Conservation (phyloP, 73 alveolate species). For the Breviolum minutum region DNA sequence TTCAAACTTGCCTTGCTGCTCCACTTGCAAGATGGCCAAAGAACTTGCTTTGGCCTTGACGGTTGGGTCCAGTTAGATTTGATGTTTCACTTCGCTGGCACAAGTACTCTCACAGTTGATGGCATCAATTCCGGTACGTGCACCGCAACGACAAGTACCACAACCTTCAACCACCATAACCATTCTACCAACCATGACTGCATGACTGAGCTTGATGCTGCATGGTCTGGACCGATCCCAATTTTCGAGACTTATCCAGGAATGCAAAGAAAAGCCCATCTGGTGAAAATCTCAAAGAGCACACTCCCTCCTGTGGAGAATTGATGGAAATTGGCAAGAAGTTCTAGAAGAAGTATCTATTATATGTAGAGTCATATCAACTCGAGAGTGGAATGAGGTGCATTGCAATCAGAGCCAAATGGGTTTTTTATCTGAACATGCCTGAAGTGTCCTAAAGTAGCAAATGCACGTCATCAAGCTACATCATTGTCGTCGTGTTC, state of each 20-base stretch:
- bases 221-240: slow-evolving; percentile 82
- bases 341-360: too few relatives aligned
- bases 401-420: too few relatives aligned
- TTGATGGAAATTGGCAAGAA: too few relatives aligned
- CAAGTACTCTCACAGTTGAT: not conserved
- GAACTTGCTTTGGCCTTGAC: slow-evolving; percentile 51
- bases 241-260: slow-evolving; percentile 10
- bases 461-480: too few relatives aligned
- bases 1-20: slow-evolving; percentile 45
- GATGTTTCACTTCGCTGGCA: not conserved
- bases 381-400: too few relatives aligned
- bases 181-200: too few relatives aligned
- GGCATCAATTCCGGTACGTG: not conserved
- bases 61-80: not conserved
- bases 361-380: too few relatives aligned
- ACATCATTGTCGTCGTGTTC: too few relatives aligned
- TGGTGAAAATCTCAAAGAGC: slow-evolving; percentile 76
- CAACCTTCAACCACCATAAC: not conserved
- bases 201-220: slow-evolving; percentile 62
- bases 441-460: too few relatives aligned
- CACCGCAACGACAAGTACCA: not conserved
- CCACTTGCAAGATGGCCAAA: slow-evolving; percentile 85
- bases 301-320: not conserved
- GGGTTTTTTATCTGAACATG: too few relatives aligned
- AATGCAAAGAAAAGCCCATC: slow-evolving; percentile 89